Percentiles rank a stretch among this genome's conserved stretches.
phyloP scores from a whole-genome alignment of 164 flowering plant species.

The Cinnamomum micranthum region DNA sequence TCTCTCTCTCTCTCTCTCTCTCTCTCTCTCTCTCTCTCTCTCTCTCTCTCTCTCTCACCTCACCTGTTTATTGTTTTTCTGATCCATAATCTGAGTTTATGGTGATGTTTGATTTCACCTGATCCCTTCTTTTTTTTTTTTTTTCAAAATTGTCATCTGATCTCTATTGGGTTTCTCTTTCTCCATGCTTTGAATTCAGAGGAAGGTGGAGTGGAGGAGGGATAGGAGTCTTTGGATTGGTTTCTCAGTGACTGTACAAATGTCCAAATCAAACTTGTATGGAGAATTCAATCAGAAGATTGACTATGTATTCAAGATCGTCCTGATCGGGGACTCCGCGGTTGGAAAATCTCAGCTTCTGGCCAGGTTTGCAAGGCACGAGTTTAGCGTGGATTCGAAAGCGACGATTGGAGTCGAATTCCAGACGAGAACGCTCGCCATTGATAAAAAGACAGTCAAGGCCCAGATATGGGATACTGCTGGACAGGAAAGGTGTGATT shows the following conservation, averaged over 20 bases:
- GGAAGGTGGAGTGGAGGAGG: not conserved
- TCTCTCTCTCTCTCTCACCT: not conserved
- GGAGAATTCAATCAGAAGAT: slow-evolving; percentile 60
- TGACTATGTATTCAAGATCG: slow-evolving; percentile 66
- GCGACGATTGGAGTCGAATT: slow-evolving; percentile 76
- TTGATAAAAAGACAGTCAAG: slow-evolving; percentile 61
- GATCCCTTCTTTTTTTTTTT: not conserved
- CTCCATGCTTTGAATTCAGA: not conserved
- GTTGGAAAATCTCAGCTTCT: slow-evolving; percentile 72
- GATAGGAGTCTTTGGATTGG: not conserved
- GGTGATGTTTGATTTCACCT: not conserved
- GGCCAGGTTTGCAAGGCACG: slow-evolving; percentile 59
- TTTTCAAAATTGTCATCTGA: not conserved
- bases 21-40: slow-evolving; percentile 7
- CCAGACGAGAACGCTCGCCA: slow-evolving; percentile 55
- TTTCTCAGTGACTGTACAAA: slow-evolving; percentile 13
- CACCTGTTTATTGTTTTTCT: not conserved
- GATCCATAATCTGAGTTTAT: not conserved
- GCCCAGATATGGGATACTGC: slow-evolving; percentile 83
- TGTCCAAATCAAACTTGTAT: slow-evolving; percentile 46
- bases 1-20: slow-evolving; percentile 4
- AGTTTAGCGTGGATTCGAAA: slow-evolving; percentile 60
- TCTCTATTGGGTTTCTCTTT: not conserved
- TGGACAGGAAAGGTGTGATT: slow-evolving; percentile 56
- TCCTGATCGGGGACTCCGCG: slow-evolving; percentile 67